Evolutionary conservation across 1,139 yeast species (phyloP).

Genomic region (Casaregolazyma suthepensis): DNA sequence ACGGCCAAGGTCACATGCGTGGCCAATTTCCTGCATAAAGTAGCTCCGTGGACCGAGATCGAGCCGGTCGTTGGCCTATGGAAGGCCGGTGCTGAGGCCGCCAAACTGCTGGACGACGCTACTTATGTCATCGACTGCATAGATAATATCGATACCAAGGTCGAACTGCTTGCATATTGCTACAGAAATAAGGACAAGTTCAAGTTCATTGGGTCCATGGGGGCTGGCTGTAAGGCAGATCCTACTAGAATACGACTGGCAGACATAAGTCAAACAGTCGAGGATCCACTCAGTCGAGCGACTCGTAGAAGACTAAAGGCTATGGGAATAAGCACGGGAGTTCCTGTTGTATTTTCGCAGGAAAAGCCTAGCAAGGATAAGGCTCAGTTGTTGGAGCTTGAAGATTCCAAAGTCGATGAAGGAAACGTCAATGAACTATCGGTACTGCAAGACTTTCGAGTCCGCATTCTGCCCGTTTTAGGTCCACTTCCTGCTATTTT

Average conservation of each 20-base stretch:
- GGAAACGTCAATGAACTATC: conserved; percentile 86
- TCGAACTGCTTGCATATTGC: conserved; percentile 75
- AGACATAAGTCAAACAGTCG: conserved; percentile 74
- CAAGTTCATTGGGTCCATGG: conserved; percentile 69
- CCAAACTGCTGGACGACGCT: conserved; percentile 46
- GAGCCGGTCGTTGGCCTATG: conserved; percentile 75
- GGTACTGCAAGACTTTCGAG: conserved; percentile 84
- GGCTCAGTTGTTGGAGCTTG: conserved; percentile 77
- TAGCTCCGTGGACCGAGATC: conserved; percentile 89
- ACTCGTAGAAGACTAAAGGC: conserved; percentile 78
- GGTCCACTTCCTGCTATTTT: conserved; percentile 97
- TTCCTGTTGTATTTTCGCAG: conserved; percentile 85
- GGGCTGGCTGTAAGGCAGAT: conserved; percentile 91
- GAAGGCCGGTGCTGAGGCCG: conserved; percentile 37
- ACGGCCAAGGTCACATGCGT: conserved; percentile 79
- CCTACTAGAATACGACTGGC: conserved; percentile 77
- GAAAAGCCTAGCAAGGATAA: conserved; percentile 96
- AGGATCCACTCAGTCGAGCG: conserved; percentile 86
- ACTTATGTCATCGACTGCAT: conserved; percentile 82
- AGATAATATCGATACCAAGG: conserved; percentile 92
- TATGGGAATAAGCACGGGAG: conserved; percentile 66
- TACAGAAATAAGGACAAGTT: conserved; percentile 42
- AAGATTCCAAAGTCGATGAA: conserved; percentile 65
- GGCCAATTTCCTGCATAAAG: conserved; percentile 51
- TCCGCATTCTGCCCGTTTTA: conserved; percentile 85